Evolutionary conservation across 768 basidiomycete species (phyloP), one percentile per base, ranked within the genome.

Genomic region (Nidularia sp.): DNA sequence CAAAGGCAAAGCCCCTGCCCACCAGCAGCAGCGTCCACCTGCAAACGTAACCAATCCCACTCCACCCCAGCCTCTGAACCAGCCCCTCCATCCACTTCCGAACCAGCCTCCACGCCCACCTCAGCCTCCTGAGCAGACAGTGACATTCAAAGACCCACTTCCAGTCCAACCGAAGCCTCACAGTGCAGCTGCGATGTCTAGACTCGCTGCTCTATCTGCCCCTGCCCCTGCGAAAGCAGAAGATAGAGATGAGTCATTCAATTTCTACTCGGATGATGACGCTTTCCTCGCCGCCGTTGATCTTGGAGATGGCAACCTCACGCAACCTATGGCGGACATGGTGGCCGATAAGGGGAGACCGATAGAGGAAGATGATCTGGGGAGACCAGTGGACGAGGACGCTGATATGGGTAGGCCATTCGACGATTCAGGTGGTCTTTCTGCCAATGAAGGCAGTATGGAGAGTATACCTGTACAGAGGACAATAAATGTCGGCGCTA

Each of bases 201-300:
- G 53, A 7, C 18, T 31, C 29, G 7, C 45, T 4, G 33, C 48
- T 34, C 7, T 48, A 13, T 32, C 51, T 35, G 48, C 36, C 13
- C 54, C 36, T 46, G 50, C 18, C 18, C n/a, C 49, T 35, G 33
- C 58, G 1, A 57, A 57, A 49, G 25, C 43, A 10, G 61, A 62
- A 33, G 56, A 55, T 4, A 29, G 35, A 32, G 66, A 71, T 35
- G 75, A 75, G 3, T 76, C 74, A 0, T 84, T 78, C 55, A 70
- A 72, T 8, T 77, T 83, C 56, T 70, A 72, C 51, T 85, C 85
- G 1, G 85, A 90, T 39, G 88, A 89, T 49, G 86, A 83, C 49
- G 82, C 75, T 1, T 78, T 88, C 58, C 69, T 85, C 34, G 85
- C 86, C 15, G 65, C 73, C 7, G 72, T 84, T 22, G 83, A 83